phyloP scores from a whole-genome alignment of 169 alveolate genomes.

The Plasmodium vinckei region DNA sequence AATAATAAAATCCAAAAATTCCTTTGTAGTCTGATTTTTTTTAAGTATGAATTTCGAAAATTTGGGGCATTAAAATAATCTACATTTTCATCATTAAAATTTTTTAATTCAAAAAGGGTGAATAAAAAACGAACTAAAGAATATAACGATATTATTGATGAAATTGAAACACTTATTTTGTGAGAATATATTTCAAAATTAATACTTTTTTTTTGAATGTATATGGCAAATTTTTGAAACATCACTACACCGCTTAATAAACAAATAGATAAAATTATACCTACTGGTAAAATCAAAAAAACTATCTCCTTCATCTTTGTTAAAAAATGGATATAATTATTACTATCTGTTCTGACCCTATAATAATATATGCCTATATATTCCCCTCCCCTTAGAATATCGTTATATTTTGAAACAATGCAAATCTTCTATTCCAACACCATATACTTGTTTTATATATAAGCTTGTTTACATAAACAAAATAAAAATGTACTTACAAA shows the following conservation, averaged over 20 bases:
- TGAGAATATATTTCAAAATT: slow-evolving; percentile 28
- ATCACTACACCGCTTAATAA: slow-evolving; percentile 62
- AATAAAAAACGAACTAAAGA: slow-evolving; percentile 35
- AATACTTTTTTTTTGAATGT: slow-evolving; percentile 52
- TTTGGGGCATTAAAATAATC: slow-evolving; percentile 6
- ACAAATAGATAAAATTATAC: slow-evolving; percentile 41
- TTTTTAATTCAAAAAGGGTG: slow-evolving; percentile 30
- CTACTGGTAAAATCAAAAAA: slow-evolving; percentile 47
- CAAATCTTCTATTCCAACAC: too few species aligned
- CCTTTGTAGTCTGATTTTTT: slow-evolving; percentile 65
- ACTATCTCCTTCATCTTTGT: slow-evolving; percentile 64
- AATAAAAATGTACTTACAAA: too few species aligned
- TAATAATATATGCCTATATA: too few species aligned
- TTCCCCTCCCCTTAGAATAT: too few species aligned
- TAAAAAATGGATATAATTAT: not conserved
- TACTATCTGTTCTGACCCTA: too few species aligned
- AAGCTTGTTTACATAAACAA: too few species aligned
- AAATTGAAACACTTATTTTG: slow-evolving; percentile 29
- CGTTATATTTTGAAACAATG: too few species aligned
- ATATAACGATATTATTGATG: slow-evolving; percentile 52
- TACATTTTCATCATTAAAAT: not conserved
- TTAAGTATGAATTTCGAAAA: slow-evolving; percentile 28
- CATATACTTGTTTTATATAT: too few species aligned
- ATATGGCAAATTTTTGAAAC: slow-evolving; percentile 58
- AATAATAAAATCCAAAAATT: slow-evolving; percentile 64